phyloP scores from a whole-genome alignment of 805 yeast species.

The Metschnikowia picachoensis region DNA sequence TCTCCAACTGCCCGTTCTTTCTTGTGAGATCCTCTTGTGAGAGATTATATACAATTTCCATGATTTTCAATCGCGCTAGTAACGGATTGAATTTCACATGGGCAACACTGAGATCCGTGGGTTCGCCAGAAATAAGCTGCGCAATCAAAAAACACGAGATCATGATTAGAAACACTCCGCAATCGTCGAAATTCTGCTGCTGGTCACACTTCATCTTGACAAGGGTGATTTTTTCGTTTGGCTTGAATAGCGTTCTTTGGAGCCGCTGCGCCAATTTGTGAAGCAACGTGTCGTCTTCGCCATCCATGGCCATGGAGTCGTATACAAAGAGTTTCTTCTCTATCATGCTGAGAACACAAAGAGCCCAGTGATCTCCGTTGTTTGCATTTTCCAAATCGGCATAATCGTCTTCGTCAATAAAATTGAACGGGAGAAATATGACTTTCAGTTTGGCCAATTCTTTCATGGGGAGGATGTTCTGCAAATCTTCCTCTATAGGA shows the following conservation, averaged over 20 bases:
- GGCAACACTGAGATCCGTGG: constrained; percentile 37
- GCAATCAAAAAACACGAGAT: constrained; percentile 31
- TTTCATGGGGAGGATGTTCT: constrained; percentile 31
- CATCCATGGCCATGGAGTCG: constrained; percentile 48
- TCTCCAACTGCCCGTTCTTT: background rate
- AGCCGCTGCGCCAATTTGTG: constrained; percentile 22
- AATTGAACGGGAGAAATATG: constrained; percentile 67
- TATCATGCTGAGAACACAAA: constrained; percentile 48
- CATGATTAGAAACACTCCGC: constrained; percentile 50
- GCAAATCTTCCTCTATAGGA: constrained; percentile 35
- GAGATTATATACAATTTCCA: constrained; percentile 10
- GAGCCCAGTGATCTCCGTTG: constrained; percentile 77
- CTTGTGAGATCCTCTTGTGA: constrained; percentile 3
- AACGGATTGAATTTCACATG: constrained; percentile 45
- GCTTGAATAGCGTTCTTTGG: constrained; percentile 20
- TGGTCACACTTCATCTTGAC: constrained; percentile 46
- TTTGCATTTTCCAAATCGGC: constrained; percentile 51
- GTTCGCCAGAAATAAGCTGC: constrained; percentile 23
- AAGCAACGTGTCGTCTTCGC: constrained; percentile 33
- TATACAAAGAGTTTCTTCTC: constrained; percentile 50
- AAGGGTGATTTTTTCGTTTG: constrained; percentile 23
- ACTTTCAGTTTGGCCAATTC: constrained; percentile 37
- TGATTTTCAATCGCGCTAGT: constrained; percentile 16
- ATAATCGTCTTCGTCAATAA: constrained; percentile 38
- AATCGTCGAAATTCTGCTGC: constrained; percentile 62